phyloP scores from a whole-genome alignment of 2,329 filamentous ascomycete species.

The Penicillium glabrum region DNA sequence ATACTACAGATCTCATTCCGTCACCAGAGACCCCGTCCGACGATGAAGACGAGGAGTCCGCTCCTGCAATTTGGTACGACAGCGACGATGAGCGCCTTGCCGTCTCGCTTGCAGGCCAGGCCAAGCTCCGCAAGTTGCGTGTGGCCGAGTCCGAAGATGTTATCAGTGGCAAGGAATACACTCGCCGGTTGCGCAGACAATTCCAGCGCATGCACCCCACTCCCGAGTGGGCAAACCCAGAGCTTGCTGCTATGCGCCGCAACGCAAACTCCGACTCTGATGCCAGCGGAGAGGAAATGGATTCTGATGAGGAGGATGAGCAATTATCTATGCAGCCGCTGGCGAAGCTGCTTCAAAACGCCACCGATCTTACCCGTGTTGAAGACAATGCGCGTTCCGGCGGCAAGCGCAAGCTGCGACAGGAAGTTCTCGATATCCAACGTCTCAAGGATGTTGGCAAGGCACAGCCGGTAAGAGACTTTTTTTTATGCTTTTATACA shows the following conservation, averaged over 20 bases:
- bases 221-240: conserved; percentile 61
- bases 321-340: conserved; percentile 72
- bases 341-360: conserved; percentile 74
- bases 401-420: conserved; percentile 72
- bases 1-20: conserved; percentile 29
- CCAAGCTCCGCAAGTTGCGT: conserved; percentile 78
- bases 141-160: conserved; percentile 80
- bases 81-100: conserved; percentile 90
- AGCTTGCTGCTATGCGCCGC: conserved; percentile 50
- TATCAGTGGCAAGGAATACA: conserved; percentile 83
- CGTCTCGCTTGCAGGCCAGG: conserved; percentile 75
- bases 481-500: neutral
- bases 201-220: conserved; percentile 62
- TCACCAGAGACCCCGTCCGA: conserved; percentile 41
- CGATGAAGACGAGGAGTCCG: conserved; percentile 29
- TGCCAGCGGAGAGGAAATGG: conserved; percentile 55
- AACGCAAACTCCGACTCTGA: conserved; percentile 28
- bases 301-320: conserved; percentile 59
- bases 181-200: conserved; percentile 74
- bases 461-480: conserved; percentile 61
- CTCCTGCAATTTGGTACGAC: conserved; percentile 72
- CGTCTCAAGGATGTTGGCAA: conserved; percentile 82
- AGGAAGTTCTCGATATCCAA: conserved; percentile 88
- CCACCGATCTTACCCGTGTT: conserved; percentile 61
- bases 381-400: conserved; percentile 47